Base-by-base conservation (phyloP, 2,329 filamentous ascomycete species). In the Penicillium sp. region DNA sequence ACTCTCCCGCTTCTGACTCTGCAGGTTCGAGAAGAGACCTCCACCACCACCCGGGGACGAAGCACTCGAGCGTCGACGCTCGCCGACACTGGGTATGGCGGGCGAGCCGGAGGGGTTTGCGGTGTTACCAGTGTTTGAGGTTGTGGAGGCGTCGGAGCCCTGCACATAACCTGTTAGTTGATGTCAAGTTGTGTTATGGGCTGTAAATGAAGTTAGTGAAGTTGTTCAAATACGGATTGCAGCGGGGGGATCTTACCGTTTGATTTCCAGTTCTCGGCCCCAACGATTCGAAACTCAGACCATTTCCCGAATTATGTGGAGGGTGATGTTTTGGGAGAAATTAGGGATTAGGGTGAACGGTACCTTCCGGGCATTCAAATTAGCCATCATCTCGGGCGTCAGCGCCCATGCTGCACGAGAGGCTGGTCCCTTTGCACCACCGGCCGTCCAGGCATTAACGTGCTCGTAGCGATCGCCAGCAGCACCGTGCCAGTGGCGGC, bases 1-100 rank as follows among this genome's bases (percentile, higher is more conserved):
- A 1, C 68, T 71, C 39, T 74, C 74, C 11, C 79, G 73, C 61
- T 82, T 82, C 66, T 79, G 77, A 27, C 69, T 72, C 5, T 73
- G 72, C 58, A 81, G 68, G 29, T 74, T 73, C 22, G 63, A 61
- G 49, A 70, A 71, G 2, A 73, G 59, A 13, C 48, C 35, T 8
- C 2, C 45, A 3, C 47, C 58, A 1, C 46, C 56, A 19, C 59
- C 59, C n/a, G 35, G 6, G 16, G 66, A 65, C 46, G 60, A 41
- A 2, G 48, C 62, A 48, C 71, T 68, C 29, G 67, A 68, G 56
- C 69, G 66, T 53, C 70, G 65, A 27, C 70, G 63, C 22, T 72
- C 69, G 6, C 54, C 59, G 27, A 61, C 48, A 3, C 33, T 59
- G 16, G 66, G 65, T 13, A 47, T n/a, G n/a, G 33, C 31, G 3